phyloP scores from a whole-genome alignment of 371 early-diverging fungal species.

The Umbelopsis sp. region DNA sequence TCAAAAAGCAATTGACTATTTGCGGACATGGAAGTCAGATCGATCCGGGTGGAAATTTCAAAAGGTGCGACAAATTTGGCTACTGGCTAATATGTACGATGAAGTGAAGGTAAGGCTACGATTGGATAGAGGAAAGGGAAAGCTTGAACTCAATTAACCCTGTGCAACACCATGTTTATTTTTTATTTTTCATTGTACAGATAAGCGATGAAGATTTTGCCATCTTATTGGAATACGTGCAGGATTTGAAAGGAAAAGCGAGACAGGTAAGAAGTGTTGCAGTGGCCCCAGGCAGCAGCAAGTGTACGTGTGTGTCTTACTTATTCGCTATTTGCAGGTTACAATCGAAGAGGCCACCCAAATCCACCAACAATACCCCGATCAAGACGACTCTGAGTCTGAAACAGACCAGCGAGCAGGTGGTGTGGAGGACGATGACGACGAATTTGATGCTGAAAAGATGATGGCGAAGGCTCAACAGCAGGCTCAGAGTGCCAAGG shows the following conservation, averaged over 20 bases:
- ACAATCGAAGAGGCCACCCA: constrained; percentile 24
- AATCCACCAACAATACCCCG: constrained; percentile 25
- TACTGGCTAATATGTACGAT: constrained; percentile 59
- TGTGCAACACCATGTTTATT: neutral
- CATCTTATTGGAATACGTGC: constrained; percentile 40
- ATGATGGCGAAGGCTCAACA: constrained; percentile 31
- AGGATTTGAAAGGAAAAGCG: constrained; percentile 45
- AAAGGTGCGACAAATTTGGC: constrained; percentile 66
- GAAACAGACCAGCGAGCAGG: constrained; percentile 23
- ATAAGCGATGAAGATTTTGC: constrained; percentile 37
- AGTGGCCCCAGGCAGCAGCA: too few relatives aligned
- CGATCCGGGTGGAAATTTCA: constrained; percentile 62
- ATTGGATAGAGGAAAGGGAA: neutral
- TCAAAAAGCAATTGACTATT: constrained; percentile 36
- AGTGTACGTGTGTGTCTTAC: constrained; percentile 3
- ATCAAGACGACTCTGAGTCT: constrained; percentile 21
- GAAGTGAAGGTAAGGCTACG: constrained; percentile 25
- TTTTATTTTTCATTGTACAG: constrained; percentile 19
- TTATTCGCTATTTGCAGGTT: constrained; percentile 14
- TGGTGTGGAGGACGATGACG: constrained; percentile 28
- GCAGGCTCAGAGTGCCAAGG: constrained; percentile 13
- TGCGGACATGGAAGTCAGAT: constrained; percentile 34
- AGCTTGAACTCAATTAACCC: neutral
- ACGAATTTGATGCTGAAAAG: constrained; percentile 52
- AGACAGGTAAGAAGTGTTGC: constrained; percentile 32